Percentiles rank a stretch among this genome's conserved stretches.
Evolutionary conservation across 805 yeast species (phyloP).

Genomic region (Starmerella bombi): DNA sequence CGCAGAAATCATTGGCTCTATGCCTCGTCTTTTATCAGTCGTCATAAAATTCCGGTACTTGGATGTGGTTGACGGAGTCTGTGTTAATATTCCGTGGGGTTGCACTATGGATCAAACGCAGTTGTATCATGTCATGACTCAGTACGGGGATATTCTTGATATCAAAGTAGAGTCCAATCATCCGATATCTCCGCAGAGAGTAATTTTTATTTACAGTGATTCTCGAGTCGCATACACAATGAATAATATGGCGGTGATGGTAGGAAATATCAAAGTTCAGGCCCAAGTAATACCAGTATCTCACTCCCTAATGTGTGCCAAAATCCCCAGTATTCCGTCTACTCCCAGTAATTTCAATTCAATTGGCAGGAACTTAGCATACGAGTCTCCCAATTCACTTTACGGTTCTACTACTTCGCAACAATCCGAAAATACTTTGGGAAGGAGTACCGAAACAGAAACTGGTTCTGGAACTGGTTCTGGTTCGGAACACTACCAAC

Average conservation of each 20-base stretch:
- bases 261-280: not conserved
- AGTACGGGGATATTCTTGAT: not conserved
- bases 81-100: slow-evolving; percentile 7
- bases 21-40: not conserved
- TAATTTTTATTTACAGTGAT: slow-evolving; percentile 2
- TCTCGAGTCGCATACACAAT: not conserved
- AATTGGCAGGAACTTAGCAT: too few species aligned
- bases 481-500: too few species aligned
- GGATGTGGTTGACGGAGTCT: not conserved
- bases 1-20: not conserved
- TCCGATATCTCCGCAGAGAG: not conserved
- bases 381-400: too few species aligned
- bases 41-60: not conserved
- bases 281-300: not conserved
- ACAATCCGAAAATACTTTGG: too few species aligned
- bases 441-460: too few species aligned
- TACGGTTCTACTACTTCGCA: too few species aligned
- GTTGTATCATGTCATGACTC: not conserved
- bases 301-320: not conserved
- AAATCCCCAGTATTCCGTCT: not conserved
- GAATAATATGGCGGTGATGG: not conserved
- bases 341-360: too few species aligned
- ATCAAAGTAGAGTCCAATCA: not conserved
- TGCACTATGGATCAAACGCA: not conserved
- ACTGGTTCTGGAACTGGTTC: too few species aligned